Base-by-base conservation (phyloP, 305 asterid genomes). In the Fraxinus velutina region DNA sequence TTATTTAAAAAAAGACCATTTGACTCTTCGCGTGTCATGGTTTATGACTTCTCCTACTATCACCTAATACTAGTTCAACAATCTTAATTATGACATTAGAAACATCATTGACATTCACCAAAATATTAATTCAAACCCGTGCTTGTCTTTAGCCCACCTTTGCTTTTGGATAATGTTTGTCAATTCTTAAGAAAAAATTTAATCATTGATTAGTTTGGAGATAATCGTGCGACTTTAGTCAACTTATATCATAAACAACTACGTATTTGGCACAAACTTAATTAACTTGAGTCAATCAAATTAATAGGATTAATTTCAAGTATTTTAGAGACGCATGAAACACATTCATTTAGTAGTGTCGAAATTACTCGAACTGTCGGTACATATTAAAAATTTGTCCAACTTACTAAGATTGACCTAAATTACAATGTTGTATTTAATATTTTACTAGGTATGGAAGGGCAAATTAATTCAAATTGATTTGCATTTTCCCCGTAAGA, bases 11-110 rank as follows among this genome's bases (percentile, higher is more conserved):
- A 36, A 39, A 39, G 87, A 84, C 88, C 0, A n/a, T 80, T 77
- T 85, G 85, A 81, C 87, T 82, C 82, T 78, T 0, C 29, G 22
- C 42, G 47, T 79, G 89, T 87, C 92, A 88, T 75, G 80, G 84
- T 82, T 80, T 89, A 78, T 81, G 88, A 78, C 87, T 76, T 24
- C 29, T 57, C 84, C 80, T 73, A 83, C 77, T 30, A 37, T 60
- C 76, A 72, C 78, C 82, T 39, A 74, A 34, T 77, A 71, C 50
- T 64, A 52, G 83, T 79, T 37, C 57, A 82, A 36, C 83, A 78
- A 81, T 85, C 10, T 55, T 33, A 77, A 81, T 87, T 66, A 79
- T 85, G 83, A 83, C 82, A 81, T 78, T 81, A 66, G 75, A 78
- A 73, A 71, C 34, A 55, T 62, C 72, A 79, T 78, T 74, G 70